phyloP scores from a whole-genome alignment of 345 rosid species.

The Luvunga scandens region DNA sequence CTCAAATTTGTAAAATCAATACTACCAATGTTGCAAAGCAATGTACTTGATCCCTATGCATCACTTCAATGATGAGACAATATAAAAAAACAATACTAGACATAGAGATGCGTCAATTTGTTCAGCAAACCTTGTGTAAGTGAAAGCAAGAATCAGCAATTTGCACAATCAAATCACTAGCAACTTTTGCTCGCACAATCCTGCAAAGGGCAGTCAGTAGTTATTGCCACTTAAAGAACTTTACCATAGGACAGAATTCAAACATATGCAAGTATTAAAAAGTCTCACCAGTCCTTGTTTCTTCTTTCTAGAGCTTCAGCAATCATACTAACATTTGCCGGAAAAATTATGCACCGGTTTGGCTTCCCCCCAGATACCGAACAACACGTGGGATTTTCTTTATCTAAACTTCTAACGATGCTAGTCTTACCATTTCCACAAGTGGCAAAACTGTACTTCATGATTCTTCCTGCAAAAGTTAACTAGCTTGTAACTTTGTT shows the following conservation, averaged over 20 bases:
- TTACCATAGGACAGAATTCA: no score
- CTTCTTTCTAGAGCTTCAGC: slow-evolving; percentile 42
- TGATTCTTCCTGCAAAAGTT: slow-evolving; percentile 5
- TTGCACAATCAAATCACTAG: slow-evolving; percentile 44
- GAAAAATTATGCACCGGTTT: slow-evolving; percentile 34
- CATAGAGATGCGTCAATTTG: neutral
- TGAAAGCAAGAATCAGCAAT: slow-evolving; percentile 51
- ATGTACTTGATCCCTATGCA: neutral
- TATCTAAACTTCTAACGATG: slow-evolving; percentile 15
- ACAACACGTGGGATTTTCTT: slow-evolving; percentile 10
- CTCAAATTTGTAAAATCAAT: neutral
- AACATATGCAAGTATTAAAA: neutral
- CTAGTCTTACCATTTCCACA: neutral
- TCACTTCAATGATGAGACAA: neutral
- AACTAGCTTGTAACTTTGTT: neutral
- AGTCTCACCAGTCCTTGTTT: slow-evolving; percentile 35
- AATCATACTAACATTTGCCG: slow-evolving; percentile 21
- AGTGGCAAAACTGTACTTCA: slow-evolving; percentile 22
- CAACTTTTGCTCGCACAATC: slow-evolving; percentile 33
- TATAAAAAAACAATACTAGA: neutral
- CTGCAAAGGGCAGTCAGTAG: slow-evolving; percentile 28
- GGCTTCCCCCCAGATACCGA: slow-evolving; percentile 21
- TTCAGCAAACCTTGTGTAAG: slow-evolving; percentile 47
- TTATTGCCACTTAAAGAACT: neutral
- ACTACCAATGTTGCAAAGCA: neutral